Evolutionary conservation across 805 yeast species (phyloP), one percentile per base, ranked within the genome.

Genomic region (Spathaspora hagerdaliae): DNA sequence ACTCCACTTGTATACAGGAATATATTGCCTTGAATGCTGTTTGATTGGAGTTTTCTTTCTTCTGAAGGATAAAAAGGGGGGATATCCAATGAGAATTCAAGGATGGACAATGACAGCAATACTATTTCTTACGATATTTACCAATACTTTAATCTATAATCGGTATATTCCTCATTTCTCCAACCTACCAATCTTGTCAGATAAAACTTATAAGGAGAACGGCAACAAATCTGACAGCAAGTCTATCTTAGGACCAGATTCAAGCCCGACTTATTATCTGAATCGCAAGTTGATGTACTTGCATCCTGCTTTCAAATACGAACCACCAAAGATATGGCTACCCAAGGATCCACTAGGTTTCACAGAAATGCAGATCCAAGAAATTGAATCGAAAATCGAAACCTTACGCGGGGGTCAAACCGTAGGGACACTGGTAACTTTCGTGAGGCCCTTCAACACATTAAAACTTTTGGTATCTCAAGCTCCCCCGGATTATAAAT

Each of bases 1-100:
- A 14, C 73, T 85, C 46, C 96, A 88, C 46, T 62, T 90, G 38
- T 88, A 85, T 56, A 73, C 86, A 0, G 97, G 97, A 0, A 65
- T 90, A 1, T 90, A 90, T 60, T 87, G 90, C 55, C 71, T 87
- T 57, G 95, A 90, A 56, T 69, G 84, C 33, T 85, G 91, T 50
- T 63, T 90, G 54, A 74, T 87, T 36, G 97, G 97, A 0, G 65
- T 88, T 8, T 83, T 87, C 53, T 77, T 87, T 36, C 62, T 86
- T 12, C 83, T 83, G 50, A 69, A 72, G 44, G 74, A 82, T 54
- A 65, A 67, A n/a, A 43, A 64, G 6, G 81, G 72, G 32, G 58
- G 56, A 43, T 74, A 64, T 47, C 70, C 61, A 37, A 76, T 72
- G 66, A 72, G 57, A 44, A 63, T 62, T 24, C 84, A 77, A 42